Base-by-base conservation (phyloP, 1,284 basidiomycete species). In the Malassezia cuniculi region DNA sequence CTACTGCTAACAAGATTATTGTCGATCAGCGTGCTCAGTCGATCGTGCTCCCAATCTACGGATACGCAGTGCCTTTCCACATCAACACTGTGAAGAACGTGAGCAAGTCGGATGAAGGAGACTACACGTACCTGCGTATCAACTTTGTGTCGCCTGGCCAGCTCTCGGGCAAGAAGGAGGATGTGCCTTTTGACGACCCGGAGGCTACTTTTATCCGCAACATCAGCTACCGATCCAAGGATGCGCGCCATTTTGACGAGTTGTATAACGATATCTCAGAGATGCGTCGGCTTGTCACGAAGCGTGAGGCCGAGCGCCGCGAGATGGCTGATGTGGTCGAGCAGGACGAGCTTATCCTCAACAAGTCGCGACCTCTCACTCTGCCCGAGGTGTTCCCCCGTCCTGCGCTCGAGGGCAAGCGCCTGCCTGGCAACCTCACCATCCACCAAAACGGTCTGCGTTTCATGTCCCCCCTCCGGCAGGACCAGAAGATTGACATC, bases 141-240 rank as follows among this genome's bases (percentile, higher is more conserved):
- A 97, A 97, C 71, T 94, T 97, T 73, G 87, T 95, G 67, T 93
- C 89, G 1, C 93, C 93, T 1, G 93, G 93, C 33, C 89, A 95
- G 66, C 79, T 95, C 32, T 82, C 86, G 0, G 93, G 93, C 27
- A 94, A 93, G 73, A 97, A 99, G 71, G 93, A 99, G 65, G 93
- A 99, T 55, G 94, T 87, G 79, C 93, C 93, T 0, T 97, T 97
- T 57, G 90, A 97, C 69, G 85, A 95, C 66, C 86, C 90, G 1
- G 85, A 93, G 50, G 81, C 90, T 1, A 95, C 86, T 3, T 99
- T 97, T 60, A 81, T 97, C 56, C 84, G 89, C 37, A 94, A 87
- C 4, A 77, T 93, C 48, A 86, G 85, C 0, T 97, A 90, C 70
- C 82, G 90, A 33, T 90, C 85, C 3, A 75, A 80, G 10, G 89